phyloP scores from a whole-genome alignment of 129 eudicot genomes.

The Chrysanthemum lavandulifolium region DNA sequence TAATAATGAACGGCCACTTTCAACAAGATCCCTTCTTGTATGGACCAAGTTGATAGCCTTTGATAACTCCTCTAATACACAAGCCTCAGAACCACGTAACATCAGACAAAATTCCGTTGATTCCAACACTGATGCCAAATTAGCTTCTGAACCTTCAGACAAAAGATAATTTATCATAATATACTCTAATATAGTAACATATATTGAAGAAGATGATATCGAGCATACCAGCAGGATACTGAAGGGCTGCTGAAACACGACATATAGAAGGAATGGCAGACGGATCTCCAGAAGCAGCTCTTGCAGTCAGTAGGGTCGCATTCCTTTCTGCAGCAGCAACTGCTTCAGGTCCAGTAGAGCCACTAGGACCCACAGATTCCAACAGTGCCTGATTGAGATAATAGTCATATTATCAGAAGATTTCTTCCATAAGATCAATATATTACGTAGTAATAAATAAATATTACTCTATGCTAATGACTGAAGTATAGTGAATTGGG shows the following conservation, averaged over 20 bases:
- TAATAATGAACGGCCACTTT: slow-evolving; percentile 83
- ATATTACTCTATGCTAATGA: not conserved
- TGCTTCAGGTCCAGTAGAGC: slow-evolving; percentile 77
- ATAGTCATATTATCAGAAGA: not conserved
- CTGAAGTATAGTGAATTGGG: slow-evolving; percentile 2
- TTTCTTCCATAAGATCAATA: slow-evolving; percentile 4
- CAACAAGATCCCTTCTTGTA: slow-evolving; percentile 72
- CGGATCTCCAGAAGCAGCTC: slow-evolving; percentile 88
- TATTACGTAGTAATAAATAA: not conserved
- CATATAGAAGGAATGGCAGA: slow-evolving; percentile 90
- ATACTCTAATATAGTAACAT: no score
- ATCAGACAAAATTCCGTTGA: slow-evolving; percentile 84
- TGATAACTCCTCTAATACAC: slow-evolving; percentile 82
- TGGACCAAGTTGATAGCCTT: slow-evolving; percentile 86
- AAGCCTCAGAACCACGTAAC: slow-evolving; percentile 89
- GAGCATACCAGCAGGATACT: slow-evolving; percentile 79
- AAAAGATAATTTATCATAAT: not conserved
- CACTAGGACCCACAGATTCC: slow-evolving; percentile 74
- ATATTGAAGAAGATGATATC: not conserved
- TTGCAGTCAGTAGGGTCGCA: slow-evolving; percentile 75
- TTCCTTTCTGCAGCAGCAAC: slow-evolving; percentile 70
- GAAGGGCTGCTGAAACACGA: slow-evolving; percentile 84
- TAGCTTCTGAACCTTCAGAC: slow-evolving; percentile 66
- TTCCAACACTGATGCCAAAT: slow-evolving; percentile 78
- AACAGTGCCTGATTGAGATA: slow-evolving; percentile 56